Base-by-base conservation (phyloP, 192 early-diverging fungal genomes). In the Rhizophagus clarus region DNA sequence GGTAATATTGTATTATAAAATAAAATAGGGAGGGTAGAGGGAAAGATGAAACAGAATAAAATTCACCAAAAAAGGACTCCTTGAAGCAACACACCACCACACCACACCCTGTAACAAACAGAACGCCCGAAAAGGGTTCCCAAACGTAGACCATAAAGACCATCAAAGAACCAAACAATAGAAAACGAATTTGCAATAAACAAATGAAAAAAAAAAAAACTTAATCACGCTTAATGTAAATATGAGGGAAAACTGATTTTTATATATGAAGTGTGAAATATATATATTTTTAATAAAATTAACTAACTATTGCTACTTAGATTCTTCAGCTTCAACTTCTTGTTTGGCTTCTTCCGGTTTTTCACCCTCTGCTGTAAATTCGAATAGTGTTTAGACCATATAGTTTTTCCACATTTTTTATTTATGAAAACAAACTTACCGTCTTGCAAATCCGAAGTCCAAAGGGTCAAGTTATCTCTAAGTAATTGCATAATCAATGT, bases 401-500 rank as follows among this genome's bases (percentile, higher is more conserved):
- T 11, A 70, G 17, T 11, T 42, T 40, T 40, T 40, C 5, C 22
- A n/a, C 4, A 42, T n/a, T 22, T n/a, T 45, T n/a, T 9, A 70
- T 20, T 22, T 32, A 29, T 17, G 24, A 70, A 42, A 37, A 40
- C 9, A n/a, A 42, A 34, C 51, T 79, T 20, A 79, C 77, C 77
- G 14, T 79, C 77, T 79, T 51, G 68, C 49, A 79, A 61, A 26
- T 97, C 96, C 17, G 95, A 94, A 74, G 96, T 96, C 97, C 97
- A 99, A 72, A 99, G 91, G 26, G 96, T 94, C 82, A 99, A 89
- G 89, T 99, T 99, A 88, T 99, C 97, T 83, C 96, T 88, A 80
- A 99, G 88, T 79, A 99, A 90, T 89, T 99, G 97, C 95, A 99
- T 98, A 84, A 99, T 99, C 60, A 99, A 88, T 49, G 96, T 96